Percentiles rank a stretch among this genome's conserved stretches.
These are phyloP conservation scores for Boletus chippewaensis DNA, from an alignment of 1,284 basidiomycete species.

Conservation along the genomic window DNA sequence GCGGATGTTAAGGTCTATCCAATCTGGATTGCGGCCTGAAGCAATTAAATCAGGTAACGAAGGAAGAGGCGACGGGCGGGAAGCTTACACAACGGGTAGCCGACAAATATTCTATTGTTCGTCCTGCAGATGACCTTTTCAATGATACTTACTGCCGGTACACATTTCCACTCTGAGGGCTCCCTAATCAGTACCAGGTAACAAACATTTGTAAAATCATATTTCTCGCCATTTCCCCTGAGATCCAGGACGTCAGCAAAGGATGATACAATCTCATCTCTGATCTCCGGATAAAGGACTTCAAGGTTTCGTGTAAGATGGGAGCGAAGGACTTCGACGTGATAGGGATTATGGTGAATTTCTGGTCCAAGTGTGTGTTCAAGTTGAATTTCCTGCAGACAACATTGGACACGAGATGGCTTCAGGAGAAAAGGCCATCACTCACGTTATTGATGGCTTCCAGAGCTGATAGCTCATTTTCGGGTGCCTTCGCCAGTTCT, in stretches of 20 bases:
- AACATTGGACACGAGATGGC: background rate
- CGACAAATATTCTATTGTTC: constrained; percentile 37
- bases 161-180: constrained; percentile 29
- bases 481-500: constrained; percentile 35
- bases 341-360: constrained; percentile 26
- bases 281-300: background rate
- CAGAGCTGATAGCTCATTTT: constrained; percentile 35
- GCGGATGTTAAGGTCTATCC: constrained; percentile 31
- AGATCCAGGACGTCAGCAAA: constrained; percentile 25
- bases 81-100: constrained; percentile 35
- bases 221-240: constrained; percentile 10
- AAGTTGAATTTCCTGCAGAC: constrained; percentile 16
- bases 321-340: constrained; percentile 19
- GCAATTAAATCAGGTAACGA: background rate
- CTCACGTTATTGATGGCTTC: constrained; percentile 34
- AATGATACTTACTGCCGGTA: constrained; percentile 17
- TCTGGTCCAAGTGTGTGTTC: constrained; percentile 28
- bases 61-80: too few relatives aligned
- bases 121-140: constrained; percentile 29
- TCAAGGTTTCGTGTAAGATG: constrained; percentile 22
- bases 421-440: background rate
- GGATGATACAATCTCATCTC: constrained; percentile 29
- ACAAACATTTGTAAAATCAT: background rate
- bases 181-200: background rate
- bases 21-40: constrained; percentile 38